These are phyloP conservation scores for Microdochium nivale DNA, from an alignment of 2,329 filamentous ascomycete genomes.

Conservation along the genomic window DNA sequence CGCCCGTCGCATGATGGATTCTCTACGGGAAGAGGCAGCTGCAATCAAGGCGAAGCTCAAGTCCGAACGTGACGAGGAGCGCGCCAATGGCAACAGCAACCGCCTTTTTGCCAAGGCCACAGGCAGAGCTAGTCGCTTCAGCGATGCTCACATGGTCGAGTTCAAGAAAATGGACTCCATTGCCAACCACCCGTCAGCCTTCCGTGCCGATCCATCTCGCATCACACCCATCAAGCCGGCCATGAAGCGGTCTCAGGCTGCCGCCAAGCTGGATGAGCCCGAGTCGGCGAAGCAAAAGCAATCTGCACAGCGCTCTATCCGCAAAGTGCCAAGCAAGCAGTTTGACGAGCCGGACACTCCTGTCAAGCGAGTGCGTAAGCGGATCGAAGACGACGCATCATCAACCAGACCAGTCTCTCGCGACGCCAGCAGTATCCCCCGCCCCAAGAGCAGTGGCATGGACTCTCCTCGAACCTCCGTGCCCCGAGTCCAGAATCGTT, in stretches of 20 bases:
- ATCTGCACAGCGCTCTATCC: background rate
- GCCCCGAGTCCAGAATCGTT: slow-evolving; percentile 36
- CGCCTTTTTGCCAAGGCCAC: slow-evolving; percentile 76
- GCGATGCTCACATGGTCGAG: slow-evolving; percentile 74
- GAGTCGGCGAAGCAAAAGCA: slow-evolving; percentile 35
- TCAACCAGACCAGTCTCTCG: slow-evolving; percentile 51
- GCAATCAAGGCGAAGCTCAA: slow-evolving; percentile 62
- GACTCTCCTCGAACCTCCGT: slow-evolving; percentile 22
- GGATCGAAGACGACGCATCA: slow-evolving; percentile 60
- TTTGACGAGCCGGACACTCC: slow-evolving; percentile 28
- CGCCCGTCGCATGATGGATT: slow-evolving; percentile 52
- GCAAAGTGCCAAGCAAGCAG: slow-evolving; percentile 12
- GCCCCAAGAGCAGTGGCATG: slow-evolving; percentile 35
- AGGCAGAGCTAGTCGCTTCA: slow-evolving; percentile 71
- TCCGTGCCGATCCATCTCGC: slow-evolving; percentile 49
- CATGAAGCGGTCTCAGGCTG: slow-evolving; percentile 31
- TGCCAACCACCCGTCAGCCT: slow-evolving; percentile 73
- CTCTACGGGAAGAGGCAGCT: slow-evolving; percentile 63
- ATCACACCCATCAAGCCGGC: slow-evolving; percentile 40
- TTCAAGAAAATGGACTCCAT: slow-evolving; percentile 99
- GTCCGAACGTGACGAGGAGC: slow-evolving; percentile 50
- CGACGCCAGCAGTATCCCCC: slow-evolving; percentile 39
- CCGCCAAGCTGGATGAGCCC: slow-evolving; percentile 57
- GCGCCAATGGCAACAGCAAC: slow-evolving; percentile 29
- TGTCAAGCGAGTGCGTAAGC: slow-evolving; percentile 65